Evolutionary conservation across 805 yeast species (phyloP), one percentile per base, ranked within the genome.

Genomic region (Metschnikowia anglica): DNA sequence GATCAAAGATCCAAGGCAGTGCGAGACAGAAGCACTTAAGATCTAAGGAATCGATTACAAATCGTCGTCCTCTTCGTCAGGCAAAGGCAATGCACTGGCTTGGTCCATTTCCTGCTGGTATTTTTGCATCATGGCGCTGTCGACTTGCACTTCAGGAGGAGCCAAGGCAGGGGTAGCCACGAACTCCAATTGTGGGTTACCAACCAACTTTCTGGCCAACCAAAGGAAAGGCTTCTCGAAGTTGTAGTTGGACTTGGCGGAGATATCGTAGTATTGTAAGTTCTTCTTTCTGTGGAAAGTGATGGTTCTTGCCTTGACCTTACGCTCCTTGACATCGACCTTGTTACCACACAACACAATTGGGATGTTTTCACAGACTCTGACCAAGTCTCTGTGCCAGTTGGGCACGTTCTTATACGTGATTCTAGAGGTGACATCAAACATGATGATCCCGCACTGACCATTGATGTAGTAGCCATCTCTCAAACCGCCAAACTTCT

Each of bases 221-320:
- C 99, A 93, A 73, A 93, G 83, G 86, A 93, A 93, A 55, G 99
- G 99, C 80, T 95, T 93, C 79, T 93, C 99, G 63, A 93, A 93
- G 81, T 93, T 95, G 80, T 93, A 93, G 81, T 93, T 93, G 55
- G 99, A 93, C 79, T 93, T 93, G 72, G 99, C 99, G 48, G 98
- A 91, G 69, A 93, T 93, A 74, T 93, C 99, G 79, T 93, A 93
- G 79, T 93, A 93, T 77, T 93, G 99, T 72, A 93, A 81, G 80
- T 93, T 93, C 84, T 93, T 93, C 95, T 93, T 93, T 83, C 99
- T 87, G 88, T 93, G 99, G 97, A 93, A 93, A 59, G 99, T 93
- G 79, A 93, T 93, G 67, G 97, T 88, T 82, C 93, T 93, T 61
- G 99, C 99, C 82, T 93, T 93, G 65, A 93, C 99, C 77, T 93